Evolutionary conservation across 352 stramenopile genomes (phyloP), one percentile per base, ranked within the genome.

Genomic region (Hyaloperonospora arabidopsidis): DNA sequence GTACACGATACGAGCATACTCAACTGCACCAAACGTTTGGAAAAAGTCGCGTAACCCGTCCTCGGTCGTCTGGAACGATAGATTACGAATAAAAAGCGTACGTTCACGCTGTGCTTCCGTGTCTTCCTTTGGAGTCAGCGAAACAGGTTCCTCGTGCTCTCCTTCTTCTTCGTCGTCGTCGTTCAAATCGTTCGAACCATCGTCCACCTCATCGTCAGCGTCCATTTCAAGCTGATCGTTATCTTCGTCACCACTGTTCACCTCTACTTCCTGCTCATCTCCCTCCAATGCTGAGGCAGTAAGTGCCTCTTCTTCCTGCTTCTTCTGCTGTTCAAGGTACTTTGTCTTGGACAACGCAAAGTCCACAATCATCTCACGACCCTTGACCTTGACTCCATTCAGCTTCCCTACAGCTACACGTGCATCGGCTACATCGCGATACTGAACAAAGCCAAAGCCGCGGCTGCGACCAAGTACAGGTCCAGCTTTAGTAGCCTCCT

Each of bases 401-500:
- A 88, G 64, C 29, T 82, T 77, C 18, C 84, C 77, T 34, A 90
- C 77, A n/a, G 83, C 79, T 17, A 53, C 32, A 32, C 72, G 73
- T 22, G 80, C 79, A 44, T 88, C 83, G 22, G 63, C 59, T 28
- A 77, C 59, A 43, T 87, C 82, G 5, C 70, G 78, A 52, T 78
- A 93, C 54, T 93, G 83, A 40, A 93, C 83, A 49, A 93, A 93
- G 14, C 77, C 83, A 56, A 93, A 93, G 15, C 83, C 83, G 36
- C 83, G 80, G 28, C 77, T 90, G 34, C 79, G 78, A 19, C 79
- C 80, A 28, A 89, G 47, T 0, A 66, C 59, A 14, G 55, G 48
- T 22, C 63, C 64, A 35, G 13, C 19, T 19, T 57, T 57, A 10
- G 25, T 8, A 21, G 50, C 36, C 12, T 54, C 46, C 51, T 21